Evolutionary conservation across 2,329 filamentous ascomycete species (phyloP).

Genomic region (Microsporum canis): DNA sequence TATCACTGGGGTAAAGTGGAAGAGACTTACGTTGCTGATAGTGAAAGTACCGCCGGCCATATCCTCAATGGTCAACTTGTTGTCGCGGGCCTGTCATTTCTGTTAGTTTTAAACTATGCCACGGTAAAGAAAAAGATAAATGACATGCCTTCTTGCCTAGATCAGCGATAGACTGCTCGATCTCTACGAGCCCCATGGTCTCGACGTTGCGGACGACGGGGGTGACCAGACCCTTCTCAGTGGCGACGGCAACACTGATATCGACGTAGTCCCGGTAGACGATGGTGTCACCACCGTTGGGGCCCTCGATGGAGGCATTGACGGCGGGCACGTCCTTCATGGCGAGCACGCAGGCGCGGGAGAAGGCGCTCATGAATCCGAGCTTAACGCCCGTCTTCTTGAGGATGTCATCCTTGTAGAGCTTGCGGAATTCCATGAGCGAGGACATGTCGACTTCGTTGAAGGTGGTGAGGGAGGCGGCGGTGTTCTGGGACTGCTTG

Average conservation of each 20-base stretch:
- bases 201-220: constrained; percentile 93
- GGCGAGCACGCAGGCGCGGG: constrained; percentile 75
- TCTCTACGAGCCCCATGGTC: constrained; percentile 71
- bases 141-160: constrained; percentile 76
- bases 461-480: constrained; percentile 93
- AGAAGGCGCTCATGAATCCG: constrained; percentile 99
- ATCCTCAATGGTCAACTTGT: constrained; percentile 96
- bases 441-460: constrained; percentile 99
- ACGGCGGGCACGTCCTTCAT: constrained; percentile 92
- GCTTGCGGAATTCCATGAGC: constrained; percentile 91
- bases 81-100: constrained; percentile 64
- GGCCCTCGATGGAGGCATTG: constrained; percentile 94
- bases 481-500: constrained; percentile 98
- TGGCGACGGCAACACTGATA: constrained; percentile 92
- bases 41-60: constrained; percentile 98
- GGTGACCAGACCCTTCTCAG: constrained; percentile 93
- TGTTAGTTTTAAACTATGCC: neutral
- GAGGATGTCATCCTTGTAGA: constrained; percentile 91
- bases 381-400: constrained; percentile 97
- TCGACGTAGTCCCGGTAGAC: constrained; percentile 98
- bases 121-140: neutral
- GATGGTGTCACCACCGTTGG: constrained; percentile 89
- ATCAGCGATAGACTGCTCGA: constrained; percentile 84
- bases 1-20: neutral
- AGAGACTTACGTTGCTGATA: constrained; percentile 63